Base-by-base conservation (phyloP, 192 early-diverging fungal genomes). In the Backusella sp. region DNA sequence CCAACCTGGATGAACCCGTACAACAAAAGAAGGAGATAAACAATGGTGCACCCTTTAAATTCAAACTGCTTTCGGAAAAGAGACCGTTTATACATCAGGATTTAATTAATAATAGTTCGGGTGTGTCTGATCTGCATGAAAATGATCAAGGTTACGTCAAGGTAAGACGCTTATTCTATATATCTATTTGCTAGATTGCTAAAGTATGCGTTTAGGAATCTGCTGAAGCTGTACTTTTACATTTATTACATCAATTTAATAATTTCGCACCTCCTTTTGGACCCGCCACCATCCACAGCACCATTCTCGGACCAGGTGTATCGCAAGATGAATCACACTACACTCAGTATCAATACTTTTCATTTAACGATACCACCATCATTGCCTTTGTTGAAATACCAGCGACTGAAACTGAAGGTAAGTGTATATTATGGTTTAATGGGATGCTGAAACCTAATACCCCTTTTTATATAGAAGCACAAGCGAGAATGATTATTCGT, bases 361-460 rank as follows among this genome's bases (percentile, higher is more conserved):
- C 92, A 11, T 80, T 88, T 70, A 94, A 95, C 68, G 87, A 93
- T 73, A 88, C 86, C 19, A 88, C 91, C 4, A 77, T 96, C 66
- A 82, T 96, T 49, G 90, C 93, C 1, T 77, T 94, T 46, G 82
- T 92, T 36, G 94, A 95, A 77, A 76, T 91, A 36, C 87, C 87
- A 1, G 80, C 81, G 17, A 75, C 49, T 19, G 85, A 76, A 28
- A 77, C 77, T 32, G 71, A 80, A 66, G 32, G 32, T 32, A 3
- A 32, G 32, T 32, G 32, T 32, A 32, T 32, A 32, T 32, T 32
- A 32, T 32, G 30, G 2, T 32, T 32, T 32, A 3, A 3, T 32
- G 2, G 2, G 32, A 3, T n/a, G 21, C 53, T 23, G 42, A 39
- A 3, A 3, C 32, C 32, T 32, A 32, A 32, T 70, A 66, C 32